These are phyloP conservation scores for Annulohypoxylon bovei DNA, from an alignment of 495 filamentous ascomycete genomes.

Conservation along the genomic window DNA sequence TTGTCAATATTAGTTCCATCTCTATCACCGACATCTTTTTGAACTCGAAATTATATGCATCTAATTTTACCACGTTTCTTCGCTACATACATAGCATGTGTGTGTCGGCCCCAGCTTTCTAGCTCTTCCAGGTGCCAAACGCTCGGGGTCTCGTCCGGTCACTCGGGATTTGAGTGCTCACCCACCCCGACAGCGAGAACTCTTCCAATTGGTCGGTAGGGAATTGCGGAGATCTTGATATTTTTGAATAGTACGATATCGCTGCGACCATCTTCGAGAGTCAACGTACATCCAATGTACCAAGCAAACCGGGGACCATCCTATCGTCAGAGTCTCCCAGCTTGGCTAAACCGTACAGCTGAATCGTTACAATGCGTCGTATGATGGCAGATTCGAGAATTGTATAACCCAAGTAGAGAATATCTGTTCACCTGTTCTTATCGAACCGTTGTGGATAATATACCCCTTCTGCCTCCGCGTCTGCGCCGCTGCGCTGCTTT, in stretches of 20 bases:
- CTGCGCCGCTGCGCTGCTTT: constrained; percentile 35
- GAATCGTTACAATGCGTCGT: constrained; percentile 39
- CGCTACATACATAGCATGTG: constrained; percentile 15
- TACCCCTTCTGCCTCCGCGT: constrained; percentile 38
- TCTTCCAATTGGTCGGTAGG: constrained; percentile 38
- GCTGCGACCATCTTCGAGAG: constrained; percentile 30
- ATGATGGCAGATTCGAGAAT: constrained; percentile 46
- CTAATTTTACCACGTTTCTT: constrained; percentile 6
- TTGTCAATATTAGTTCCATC: constrained; percentile 32
- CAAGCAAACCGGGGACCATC: constrained; percentile 30
- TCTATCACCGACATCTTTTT: constrained; percentile 30
- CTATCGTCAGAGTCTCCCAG: constrained; percentile 31
- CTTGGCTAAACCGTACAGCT: constrained; percentile 31
- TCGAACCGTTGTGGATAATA: constrained; percentile 36
- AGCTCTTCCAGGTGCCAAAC: constrained; percentile 26
- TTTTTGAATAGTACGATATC: constrained; percentile 40
- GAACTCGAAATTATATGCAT: constrained; percentile 5
- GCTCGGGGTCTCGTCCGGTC: constrained; percentile 44
- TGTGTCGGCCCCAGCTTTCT: constrained; percentile 22
- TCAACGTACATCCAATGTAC: constrained; percentile 39
- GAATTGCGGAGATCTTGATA: constrained; percentile 43
- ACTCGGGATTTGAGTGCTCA: constrained; percentile 48
- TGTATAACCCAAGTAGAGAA: constrained; percentile 35
- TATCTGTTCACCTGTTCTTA: constrained; percentile 31
- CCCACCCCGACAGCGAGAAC: constrained; percentile 27